phyloP scores from a whole-genome alignment of 2,329 filamentous ascomycete species.

The Diaporthe velutina region DNA sequence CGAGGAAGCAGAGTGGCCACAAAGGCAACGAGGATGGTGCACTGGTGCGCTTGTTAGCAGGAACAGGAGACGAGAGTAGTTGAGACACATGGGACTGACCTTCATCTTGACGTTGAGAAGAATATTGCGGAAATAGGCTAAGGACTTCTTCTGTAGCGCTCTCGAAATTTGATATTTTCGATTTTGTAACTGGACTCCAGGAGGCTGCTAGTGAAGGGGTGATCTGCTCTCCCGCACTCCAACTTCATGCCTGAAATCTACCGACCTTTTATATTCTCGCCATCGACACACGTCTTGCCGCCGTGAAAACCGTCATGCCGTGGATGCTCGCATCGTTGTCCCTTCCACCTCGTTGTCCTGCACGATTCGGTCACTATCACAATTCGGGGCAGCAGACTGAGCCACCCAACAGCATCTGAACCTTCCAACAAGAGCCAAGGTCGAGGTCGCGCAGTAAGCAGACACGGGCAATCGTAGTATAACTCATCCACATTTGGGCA shows the following conservation, averaged over 20 bases:
- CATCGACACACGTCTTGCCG: not conserved
- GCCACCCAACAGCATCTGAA: not conserved
- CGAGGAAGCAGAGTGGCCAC: not conserved
- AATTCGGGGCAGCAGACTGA: not conserved
- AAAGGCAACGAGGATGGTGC: not conserved
- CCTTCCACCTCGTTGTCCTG: not conserved
- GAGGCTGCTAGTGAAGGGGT: not conserved
- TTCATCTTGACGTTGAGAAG: not conserved
- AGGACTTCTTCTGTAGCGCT: not conserved
- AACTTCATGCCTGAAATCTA: not conserved
- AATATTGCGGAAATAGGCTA: too few species aligned
- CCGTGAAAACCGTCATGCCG: not conserved
- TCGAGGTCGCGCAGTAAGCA: not conserved
- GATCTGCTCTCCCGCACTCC: not conserved
- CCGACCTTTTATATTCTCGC: not conserved
- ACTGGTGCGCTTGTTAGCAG: conserved; percentile 1
- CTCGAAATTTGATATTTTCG: not conserved
- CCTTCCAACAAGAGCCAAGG: not conserved
- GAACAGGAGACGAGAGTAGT: not conserved
- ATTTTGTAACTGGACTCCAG: not conserved
- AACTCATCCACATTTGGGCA: not conserved
- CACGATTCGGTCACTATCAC: conserved; percentile 1
- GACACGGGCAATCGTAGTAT: not conserved
- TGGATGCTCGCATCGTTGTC: not conserved
- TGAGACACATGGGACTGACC: not conserved